phyloP scores from a whole-genome alignment of 768 basidiomycete genomes.

The Kwoniella mangroviensis region DNA sequence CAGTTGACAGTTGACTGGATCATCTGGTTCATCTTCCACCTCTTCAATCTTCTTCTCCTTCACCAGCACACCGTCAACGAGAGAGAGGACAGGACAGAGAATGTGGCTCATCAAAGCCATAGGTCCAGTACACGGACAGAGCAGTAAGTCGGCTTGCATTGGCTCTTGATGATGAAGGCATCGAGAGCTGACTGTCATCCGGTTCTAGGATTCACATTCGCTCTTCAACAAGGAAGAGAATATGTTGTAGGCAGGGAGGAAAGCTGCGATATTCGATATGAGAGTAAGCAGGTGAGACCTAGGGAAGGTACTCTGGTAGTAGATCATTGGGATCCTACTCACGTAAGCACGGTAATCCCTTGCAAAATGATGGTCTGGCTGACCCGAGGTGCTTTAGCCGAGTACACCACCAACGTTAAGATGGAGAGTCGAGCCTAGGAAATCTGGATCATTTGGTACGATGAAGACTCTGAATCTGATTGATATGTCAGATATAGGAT shows the following conservation, averaged over 20 bases:
- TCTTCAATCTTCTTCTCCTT: neutral
- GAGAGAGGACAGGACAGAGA: neutral
- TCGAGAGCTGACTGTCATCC: neutral
- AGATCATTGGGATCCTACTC: slow-evolving; percentile 44
- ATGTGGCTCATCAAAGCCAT: slow-evolving; percentile 47
- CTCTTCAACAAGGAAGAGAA: slow-evolving; percentile 36
- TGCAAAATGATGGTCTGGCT: neutral
- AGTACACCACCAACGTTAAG: slow-evolving; percentile 28
- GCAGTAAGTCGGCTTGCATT: slow-evolving; percentile 20
- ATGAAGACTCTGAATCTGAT: slow-evolving; percentile 27
- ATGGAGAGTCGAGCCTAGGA: slow-evolving; percentile 40
- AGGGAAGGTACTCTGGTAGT: slow-evolving; percentile 40
- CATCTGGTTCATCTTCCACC: neutral
- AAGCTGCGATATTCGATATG: slow-evolving; percentile 39
- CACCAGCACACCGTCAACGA: neutral
- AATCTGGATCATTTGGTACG: slow-evolving; percentile 23
- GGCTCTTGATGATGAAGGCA: too few relatives aligned
- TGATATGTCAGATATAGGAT: slow-evolving; percentile 24
- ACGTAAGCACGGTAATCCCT: slow-evolving; percentile 24
- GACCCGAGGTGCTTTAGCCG: slow-evolving; percentile 19
- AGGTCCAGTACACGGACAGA: slow-evolving; percentile 44
- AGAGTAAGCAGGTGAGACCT: slow-evolving; percentile 28
- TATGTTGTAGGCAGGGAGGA: slow-evolving; percentile 44
- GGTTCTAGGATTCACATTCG: slow-evolving; percentile 47
- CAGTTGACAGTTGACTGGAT: slow-evolving; percentile 6